These are phyloP conservation scores for Gastrolobium villosum DNA, from an alignment of 306 rosid species.

Conservation along the genomic window DNA sequence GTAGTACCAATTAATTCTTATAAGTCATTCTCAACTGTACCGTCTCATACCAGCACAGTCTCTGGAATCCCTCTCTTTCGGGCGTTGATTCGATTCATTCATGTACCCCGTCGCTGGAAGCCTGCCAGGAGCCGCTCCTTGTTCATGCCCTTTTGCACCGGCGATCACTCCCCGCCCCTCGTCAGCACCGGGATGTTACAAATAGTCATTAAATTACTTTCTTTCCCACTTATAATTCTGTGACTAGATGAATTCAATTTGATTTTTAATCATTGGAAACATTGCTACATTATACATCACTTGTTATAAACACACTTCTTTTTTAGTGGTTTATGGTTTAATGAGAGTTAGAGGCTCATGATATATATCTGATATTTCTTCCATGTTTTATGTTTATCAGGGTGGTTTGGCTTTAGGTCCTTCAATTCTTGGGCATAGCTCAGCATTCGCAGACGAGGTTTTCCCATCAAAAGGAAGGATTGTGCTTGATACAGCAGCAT, in stretches of 20 bases:
- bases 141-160: too few relatives aligned
- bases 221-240: not conserved
- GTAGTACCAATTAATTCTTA: too few relatives aligned
- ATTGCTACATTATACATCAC: not conserved
- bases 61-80: too few relatives aligned
- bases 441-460: constrained; percentile 51
- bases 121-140: too few relatives aligned
- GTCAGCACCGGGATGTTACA: too few relatives aligned
- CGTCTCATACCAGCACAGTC: too few relatives aligned
- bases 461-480: constrained; percentile 62
- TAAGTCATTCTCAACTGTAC: too few relatives aligned
- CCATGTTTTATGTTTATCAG: constrained; percentile 51
- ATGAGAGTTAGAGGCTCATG: not conserved
- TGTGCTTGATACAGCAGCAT: constrained; percentile 62
- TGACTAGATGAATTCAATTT: not conserved
- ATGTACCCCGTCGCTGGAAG: too few relatives aligned
- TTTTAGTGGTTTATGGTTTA: not conserved
- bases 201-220: not conserved
- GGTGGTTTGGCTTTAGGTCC: constrained; percentile 80
- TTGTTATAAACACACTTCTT: not conserved
- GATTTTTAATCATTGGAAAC: not conserved
- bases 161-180: too few relatives aligned
- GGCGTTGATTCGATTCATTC: too few relatives aligned
- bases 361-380: constrained; percentile 31
- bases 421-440: constrained; percentile 62